Base-by-base conservation (phyloP, 805 yeast genomes). In the Blastobotrys chiropterorum region DNA sequence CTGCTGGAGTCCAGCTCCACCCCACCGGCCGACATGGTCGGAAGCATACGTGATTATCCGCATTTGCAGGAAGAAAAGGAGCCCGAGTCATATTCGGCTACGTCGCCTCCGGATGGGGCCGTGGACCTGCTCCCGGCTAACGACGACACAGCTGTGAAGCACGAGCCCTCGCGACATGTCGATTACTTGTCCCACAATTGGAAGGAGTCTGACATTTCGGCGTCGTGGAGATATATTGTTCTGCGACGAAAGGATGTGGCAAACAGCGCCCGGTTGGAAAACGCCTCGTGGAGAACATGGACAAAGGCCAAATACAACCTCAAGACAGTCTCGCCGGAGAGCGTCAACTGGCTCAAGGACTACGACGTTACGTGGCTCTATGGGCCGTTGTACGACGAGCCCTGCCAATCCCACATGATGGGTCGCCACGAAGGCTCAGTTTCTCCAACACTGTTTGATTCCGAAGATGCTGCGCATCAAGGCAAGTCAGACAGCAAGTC, bases 321-420 rank as follows among this genome's bases (percentile, higher is more conserved):
- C 45, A 66, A 72, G 26, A 94, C 99, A 0, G 87, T 92, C 4
- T 81, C 90, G 16, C 99, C 99, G 0, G 95, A 89, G 62, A 78
- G 80, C 38, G 86, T 94, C 46, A 92, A 94, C 67, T 94, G 99
- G 99, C 82, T 89, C 44, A 94, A 95, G 69, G 99, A 94, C 62
- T 84, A 85, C 53, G 99, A 94, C 67, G 97, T 94, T 8, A 90
- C 97, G 1, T 94, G 99, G 99, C 77, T 94, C 13, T 94, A 92
- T 70, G 99, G 99, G 1, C 99, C 99, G 0, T 72, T 82, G 20
- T 74, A 80, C 51, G 75, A 74, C 52, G 82, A 78, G 44, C 57
- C 60, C 15, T 50, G 47, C 8, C 61, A 59, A 43, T 50, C 62
- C 43, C 54, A 22, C 41, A 49, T 50, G 20, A 51, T 21, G 46